A percentile compares a stretch with the other conserved stretches of the same genome.
phyloP scores from a whole-genome alignment of 768 basidiomycete species.

The Calocybe cyanea region DNA sequence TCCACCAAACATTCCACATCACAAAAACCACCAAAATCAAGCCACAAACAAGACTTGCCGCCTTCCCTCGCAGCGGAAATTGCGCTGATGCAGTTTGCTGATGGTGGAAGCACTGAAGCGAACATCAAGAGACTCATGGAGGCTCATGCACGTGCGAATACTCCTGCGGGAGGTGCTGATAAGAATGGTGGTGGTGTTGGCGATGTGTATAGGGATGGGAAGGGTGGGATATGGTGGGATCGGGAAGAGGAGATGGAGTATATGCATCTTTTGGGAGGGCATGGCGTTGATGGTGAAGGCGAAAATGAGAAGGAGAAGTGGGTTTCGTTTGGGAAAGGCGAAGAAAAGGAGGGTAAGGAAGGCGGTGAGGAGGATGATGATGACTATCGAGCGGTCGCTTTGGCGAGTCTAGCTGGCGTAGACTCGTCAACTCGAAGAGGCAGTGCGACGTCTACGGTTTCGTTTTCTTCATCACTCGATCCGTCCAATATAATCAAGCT shows the following conservation, averaged over 20 bases:
- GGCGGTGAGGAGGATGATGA: conserved; percentile 8
- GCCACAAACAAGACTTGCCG: too few relatives aligned
- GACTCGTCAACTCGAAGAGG: conserved; percentile 32
- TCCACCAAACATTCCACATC: conserved; percentile 27
- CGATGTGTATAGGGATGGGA: conserved; percentile 56
- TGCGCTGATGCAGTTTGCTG: conserved; percentile 64
- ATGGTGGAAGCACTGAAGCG: conserved; percentile 57
- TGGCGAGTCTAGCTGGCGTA: conserved; percentile 16
- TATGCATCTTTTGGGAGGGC: conserved; percentile 48
- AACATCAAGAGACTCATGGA: conserved; percentile 54
- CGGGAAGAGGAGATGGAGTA: conserved; percentile 71
- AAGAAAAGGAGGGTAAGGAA: conserved; percentile 19
- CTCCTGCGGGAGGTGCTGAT: conserved; percentile 16
- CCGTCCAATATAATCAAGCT: conserved; percentile 42
- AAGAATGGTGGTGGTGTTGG: conserved; percentile 30
- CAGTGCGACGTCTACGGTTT: conserved; percentile 39
- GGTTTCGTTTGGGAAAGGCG: conserved; percentile 36
- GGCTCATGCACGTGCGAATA: conserved; percentile 45
- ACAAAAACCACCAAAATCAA: too few relatives aligned
- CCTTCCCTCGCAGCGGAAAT: conserved; percentile 63
- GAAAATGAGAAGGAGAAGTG: conserved; percentile 30
- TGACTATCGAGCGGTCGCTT: conserved; percentile 16
- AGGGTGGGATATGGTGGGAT: conserved; percentile 68
- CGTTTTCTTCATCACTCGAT: conserved; percentile 50
- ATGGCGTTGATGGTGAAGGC: conserved; percentile 17